Percentiles rank a stretch among this genome's conserved stretches.
Conservation (phyloP, 2,329 filamentous ascomycete species). For the Fusarium fujikuroi region DNA sequence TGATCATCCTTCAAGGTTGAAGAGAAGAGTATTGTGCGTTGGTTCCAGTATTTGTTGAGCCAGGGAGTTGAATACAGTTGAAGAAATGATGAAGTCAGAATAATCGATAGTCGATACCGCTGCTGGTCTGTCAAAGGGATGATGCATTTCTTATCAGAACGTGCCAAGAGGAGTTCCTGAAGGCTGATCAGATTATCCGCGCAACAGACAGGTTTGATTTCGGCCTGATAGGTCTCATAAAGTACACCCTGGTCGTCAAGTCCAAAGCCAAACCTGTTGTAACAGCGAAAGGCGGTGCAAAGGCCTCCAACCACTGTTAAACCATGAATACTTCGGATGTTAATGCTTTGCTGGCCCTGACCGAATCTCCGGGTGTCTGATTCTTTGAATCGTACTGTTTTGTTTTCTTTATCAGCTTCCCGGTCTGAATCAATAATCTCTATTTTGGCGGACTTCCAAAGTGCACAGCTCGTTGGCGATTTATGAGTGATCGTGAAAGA, state of each 20-base stretch:
- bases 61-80: background rate
- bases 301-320: background rate
- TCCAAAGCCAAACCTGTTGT: background rate
- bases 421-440: background rate
- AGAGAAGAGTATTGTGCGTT: background rate
- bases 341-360: background rate
- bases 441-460: background rate
- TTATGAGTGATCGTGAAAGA: background rate
- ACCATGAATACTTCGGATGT: background rate
- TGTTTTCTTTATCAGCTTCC: rapidly evolving
- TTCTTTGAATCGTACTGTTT: rapidly evolving
- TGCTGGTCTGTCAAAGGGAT: background rate
- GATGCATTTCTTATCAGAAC: rapidly evolving
- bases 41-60: background rate
- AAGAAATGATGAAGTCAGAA: background rate
- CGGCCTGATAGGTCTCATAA: background rate
- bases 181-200: background rate
- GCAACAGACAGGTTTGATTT: background rate
- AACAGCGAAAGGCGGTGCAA: background rate
- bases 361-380: no score
- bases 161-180: background rate
- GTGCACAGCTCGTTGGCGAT: background rate
- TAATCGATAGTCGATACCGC: background rate
- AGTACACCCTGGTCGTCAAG: background rate
- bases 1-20: background rate